Conservation (phyloP, 106 monocot genomes). For the Dendrobium officinale region DNA sequence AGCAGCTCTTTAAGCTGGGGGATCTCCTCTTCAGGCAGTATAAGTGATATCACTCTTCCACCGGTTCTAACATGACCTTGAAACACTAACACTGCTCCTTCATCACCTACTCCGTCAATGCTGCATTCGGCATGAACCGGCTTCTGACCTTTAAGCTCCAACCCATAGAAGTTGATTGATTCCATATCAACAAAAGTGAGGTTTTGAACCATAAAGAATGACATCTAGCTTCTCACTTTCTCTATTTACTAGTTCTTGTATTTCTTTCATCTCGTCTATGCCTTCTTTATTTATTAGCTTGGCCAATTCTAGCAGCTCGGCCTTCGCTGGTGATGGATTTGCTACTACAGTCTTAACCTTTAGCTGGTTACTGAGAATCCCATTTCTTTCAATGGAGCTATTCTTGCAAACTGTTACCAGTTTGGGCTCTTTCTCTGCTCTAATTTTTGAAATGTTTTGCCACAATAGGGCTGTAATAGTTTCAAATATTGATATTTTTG, state of each 20-base stretch:
- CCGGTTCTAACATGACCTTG: slow-evolving; percentile 6
- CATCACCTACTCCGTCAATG: slow-evolving; percentile 54
- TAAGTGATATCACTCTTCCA: slow-evolving; percentile 25
- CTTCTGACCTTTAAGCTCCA: slow-evolving; percentile 46
- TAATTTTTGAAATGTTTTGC: slow-evolving; percentile 48
- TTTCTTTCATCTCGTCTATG: slow-evolving; percentile 24
- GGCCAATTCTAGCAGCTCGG: slow-evolving; percentile 46
- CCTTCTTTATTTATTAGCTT: slow-evolving; percentile 23
- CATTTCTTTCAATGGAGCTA: slow-evolving; percentile 6
- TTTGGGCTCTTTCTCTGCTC: slow-evolving; percentile 34
- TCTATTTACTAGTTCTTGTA: slow-evolving; percentile 23
- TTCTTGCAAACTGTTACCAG: slow-evolving; percentile 50
- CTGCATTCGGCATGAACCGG: slow-evolving; percentile 36
- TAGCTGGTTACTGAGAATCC: slow-evolving; percentile 33
- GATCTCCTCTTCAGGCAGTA: slow-evolving; percentile 44
- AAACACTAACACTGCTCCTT: slow-evolving; percentile 47
- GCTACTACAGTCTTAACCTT: slow-evolving; percentile 22
- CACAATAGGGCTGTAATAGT: slow-evolving; percentile 55
- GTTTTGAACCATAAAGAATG: slow-evolving; percentile 63
- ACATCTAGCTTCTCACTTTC: slow-evolving; percentile 32
- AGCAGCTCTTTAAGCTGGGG: slow-evolving; percentile 33
- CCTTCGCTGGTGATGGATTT: slow-evolving; percentile 21
- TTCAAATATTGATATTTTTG: slow-evolving; percentile 30
- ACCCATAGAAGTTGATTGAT: slow-evolving; percentile 27
- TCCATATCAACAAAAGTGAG: slow-evolving; percentile 81